Base-by-base conservation (phyloP, 805 yeast genomes). In the Saturnispora zaruensis region DNA sequence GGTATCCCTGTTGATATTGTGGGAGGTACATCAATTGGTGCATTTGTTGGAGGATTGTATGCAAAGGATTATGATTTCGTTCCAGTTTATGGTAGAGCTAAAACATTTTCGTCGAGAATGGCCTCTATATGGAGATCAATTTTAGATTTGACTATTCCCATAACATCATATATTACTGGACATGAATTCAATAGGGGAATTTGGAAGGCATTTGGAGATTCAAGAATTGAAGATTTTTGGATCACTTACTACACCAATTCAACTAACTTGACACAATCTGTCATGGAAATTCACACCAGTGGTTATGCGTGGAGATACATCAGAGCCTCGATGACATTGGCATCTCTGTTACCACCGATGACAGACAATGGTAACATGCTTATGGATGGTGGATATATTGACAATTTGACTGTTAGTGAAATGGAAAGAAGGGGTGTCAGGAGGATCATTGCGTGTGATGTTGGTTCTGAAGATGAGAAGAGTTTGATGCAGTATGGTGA, bases 221-320 rank as follows among this genome's bases (percentile, higher is more conserved):
- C 82, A 13, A 82, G 96, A 59, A 88, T 91, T 56, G 99, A 91
- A 63, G 99, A 91, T 63, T 91, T 91, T 64, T 91, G 99, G 99
- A 75, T 91, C 53, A 81, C 77, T 53, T 91, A 78, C 64, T 91
- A 79, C 62, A 82, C 93, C 60, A 91, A 93, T 62, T 87, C 98
- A 1, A 91, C 99, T 14, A 91, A 91, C 62, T 87, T 91, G 48
- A 93, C 99, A 3, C 86, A 89, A 56, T 90, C 97, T 0, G 79
- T 88, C 21, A 93, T 91, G 95, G 99, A 93, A 58, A 79, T 91
- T 25, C 99, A 91, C 62, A 79, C 87, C 5, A 76, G 83, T 34
- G 99, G 99, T 2, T 87, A 87, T 61, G 90, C 96, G 11, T 91
- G 99, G 99, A 72, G 97, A 54, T 93, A 85, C 57, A 84, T 91